Percentiles rank a stretch among this genome's conserved stretches.
phyloP scores from a whole-genome alignment of 2,329 filamentous ascomycete species.

The Scedosporium dehoogii region DNA sequence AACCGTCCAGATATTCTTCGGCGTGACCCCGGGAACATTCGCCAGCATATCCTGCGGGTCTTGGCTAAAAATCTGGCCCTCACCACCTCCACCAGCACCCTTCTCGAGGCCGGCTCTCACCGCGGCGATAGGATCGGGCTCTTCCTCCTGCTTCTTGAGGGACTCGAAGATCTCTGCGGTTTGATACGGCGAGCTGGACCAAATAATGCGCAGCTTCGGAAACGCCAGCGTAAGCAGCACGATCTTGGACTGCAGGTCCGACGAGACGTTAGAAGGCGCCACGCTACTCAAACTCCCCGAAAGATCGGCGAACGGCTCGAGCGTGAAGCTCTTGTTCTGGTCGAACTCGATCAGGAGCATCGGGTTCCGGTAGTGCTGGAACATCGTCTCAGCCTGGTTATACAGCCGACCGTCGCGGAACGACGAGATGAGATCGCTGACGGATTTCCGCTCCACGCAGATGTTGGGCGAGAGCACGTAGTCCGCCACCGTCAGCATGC shows the following conservation, averaged over 20 bases:
- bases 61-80: constrained; percentile 51
- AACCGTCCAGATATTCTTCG: constrained; percentile 65
- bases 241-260: constrained; percentile 82
- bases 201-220: constrained; percentile 80
- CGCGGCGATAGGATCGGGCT: constrained; percentile 83
- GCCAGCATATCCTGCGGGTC: constrained; percentile 86
- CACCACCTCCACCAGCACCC: constrained; percentile 13
- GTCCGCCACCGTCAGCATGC: constrained; percentile 92
- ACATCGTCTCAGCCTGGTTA: constrained; percentile 88
- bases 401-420: constrained; percentile 88
- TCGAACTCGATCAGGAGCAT: constrained; percentile 98
- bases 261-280: constrained; percentile 44
- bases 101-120: constrained; percentile 66
- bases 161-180: constrained; percentile 95
- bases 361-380: constrained; percentile 78
- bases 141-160: constrained; percentile 78
- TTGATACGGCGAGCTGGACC: constrained; percentile 88
- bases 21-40: constrained; percentile 73
- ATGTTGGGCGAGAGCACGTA: constrained; percentile 88
- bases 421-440: constrained; percentile 83
- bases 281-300: constrained; percentile 53
- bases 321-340: constrained; percentile 91
- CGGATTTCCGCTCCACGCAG: constrained; percentile 88
- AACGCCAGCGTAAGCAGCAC: constrained; percentile 90
- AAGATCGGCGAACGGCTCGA: constrained; percentile 68